Conservation (phyloP, 1,284 basidiomycete species). For the Cutaneotrichosporon spelunceum region DNA sequence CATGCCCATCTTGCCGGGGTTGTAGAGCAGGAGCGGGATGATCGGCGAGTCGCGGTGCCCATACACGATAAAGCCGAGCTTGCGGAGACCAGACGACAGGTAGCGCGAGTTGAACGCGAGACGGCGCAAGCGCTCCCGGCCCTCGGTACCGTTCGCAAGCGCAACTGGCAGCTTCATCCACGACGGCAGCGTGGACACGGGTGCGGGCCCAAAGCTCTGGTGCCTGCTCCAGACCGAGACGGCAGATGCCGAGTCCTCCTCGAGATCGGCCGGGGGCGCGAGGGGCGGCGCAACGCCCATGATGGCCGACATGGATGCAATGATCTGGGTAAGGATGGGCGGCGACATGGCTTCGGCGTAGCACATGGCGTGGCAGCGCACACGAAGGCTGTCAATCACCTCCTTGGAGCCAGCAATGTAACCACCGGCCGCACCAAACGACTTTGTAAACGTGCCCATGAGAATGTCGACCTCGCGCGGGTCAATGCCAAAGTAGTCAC, state of each 20-base stretch:
- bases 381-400: slow-evolving; percentile 75
- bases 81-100: slow-evolving; percentile 78
- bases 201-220: slow-evolving; percentile 60
- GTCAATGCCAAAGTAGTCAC: slow-evolving; percentile 88
- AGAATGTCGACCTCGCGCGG: slow-evolving; percentile 82
- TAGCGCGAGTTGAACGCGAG: slow-evolving; percentile 95
- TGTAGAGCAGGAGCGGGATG: slow-evolving; percentile 87
- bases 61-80: slow-evolving; percentile 96
- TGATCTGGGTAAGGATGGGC: slow-evolving; percentile 83
- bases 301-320: slow-evolving; percentile 91
- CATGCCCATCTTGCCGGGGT: slow-evolving; percentile 86
- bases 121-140: slow-evolving; percentile 72
- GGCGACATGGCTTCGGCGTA: slow-evolving; percentile 92
- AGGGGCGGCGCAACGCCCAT: slow-evolving; percentile 73
- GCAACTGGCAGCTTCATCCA: slow-evolving; percentile 69
- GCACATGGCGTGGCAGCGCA: slow-evolving; percentile 76
- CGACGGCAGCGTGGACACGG: slow-evolving; percentile 60
- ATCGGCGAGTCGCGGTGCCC: slow-evolving; percentile 89
- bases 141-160: slow-evolving; percentile 77
- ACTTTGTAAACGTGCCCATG: slow-evolving; percentile 99
- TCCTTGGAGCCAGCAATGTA: slow-evolving; percentile 84
- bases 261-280: slow-evolving; percentile 35
- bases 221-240: slow-evolving; percentile 41
- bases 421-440: slow-evolving; percentile 94
- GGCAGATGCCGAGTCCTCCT: slow-evolving; percentile 50